These are phyloP conservation scores for Raphanus sativus DNA, from an alignment of 345 rosid genomes.

Conservation along the genomic window DNA sequence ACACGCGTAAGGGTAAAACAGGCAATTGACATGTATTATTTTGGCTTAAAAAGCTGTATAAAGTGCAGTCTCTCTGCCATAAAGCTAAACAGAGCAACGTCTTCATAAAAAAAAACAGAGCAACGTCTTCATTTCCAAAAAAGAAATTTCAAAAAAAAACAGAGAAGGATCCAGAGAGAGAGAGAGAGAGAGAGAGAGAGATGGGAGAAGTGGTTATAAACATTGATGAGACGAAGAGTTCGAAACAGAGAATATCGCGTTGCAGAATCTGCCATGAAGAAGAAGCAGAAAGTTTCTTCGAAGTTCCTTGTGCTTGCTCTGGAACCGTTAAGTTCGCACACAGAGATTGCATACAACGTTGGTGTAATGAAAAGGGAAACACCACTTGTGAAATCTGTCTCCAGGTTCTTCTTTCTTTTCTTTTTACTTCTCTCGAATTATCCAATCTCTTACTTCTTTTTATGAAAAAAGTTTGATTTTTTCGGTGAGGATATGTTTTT, in stretches of 20 bases:
- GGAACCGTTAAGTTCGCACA: conserved; percentile 76
- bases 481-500: conserved; percentile 7
- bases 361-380: conserved; percentile 98
- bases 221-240: conserved; percentile 38
- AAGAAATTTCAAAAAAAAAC: not conserved
- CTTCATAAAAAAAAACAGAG: not conserved
- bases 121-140: not conserved
- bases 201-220: conserved; percentile 69
- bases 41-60: not conserved
- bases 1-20: conserved; percentile 22
- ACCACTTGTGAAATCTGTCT: conserved; percentile 93
- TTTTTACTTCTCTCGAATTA: not conserved
- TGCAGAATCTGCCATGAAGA: conserved; percentile 90
- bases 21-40: not conserved
- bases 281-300: conserved; percentile 78
- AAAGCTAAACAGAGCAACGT: not conserved
- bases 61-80: conserved; percentile 23
- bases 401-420: conserved; percentile 48
- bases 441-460: not conserved
- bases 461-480: not conserved
- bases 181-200: not conserved
- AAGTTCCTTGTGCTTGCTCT: conserved; percentile 93
- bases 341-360: conserved; percentile 93
- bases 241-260: conserved; percentile 47
- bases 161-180: not conserved